Evolutionary conservation across 2,329 filamentous ascomycete genomes (phyloP).

Genomic region (Chrysosporium keratinophilum): DNA sequence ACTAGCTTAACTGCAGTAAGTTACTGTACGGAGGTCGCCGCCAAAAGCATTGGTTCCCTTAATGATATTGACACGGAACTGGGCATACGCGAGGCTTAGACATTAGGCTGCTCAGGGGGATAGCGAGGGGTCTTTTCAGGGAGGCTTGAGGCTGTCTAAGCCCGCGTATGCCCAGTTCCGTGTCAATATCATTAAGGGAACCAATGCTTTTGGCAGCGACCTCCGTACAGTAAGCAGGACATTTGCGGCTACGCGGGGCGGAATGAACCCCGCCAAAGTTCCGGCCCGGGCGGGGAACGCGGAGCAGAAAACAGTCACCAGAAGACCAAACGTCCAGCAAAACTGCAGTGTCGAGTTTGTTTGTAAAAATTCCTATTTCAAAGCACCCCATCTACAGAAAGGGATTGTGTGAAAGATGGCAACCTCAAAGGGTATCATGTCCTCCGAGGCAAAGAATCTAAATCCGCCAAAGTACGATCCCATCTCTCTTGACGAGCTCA

Average conservation of each 20-base stretch:
- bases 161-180: too few relatives aligned
- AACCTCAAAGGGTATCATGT: conserved; percentile 16
- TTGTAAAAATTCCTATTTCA: background rate
- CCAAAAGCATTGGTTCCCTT: too few relatives aligned
- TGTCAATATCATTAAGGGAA: too few relatives aligned
- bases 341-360: background rate
- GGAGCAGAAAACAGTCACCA: background rate
- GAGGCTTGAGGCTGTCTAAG: too few relatives aligned
- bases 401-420: conserved; percentile 5
- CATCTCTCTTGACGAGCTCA: conserved; percentile 69
- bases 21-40: too few relatives aligned
- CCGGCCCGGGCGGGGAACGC: background rate
- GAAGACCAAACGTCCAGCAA: background rate
- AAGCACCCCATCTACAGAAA: background rate
- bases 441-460: conserved; percentile 36
- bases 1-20: too few relatives aligned
- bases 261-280: background rate
- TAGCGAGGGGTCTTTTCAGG: too few relatives aligned
- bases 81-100: too few relatives aligned
- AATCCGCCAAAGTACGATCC: conserved; percentile 77
- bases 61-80: too few relatives aligned
- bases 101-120: too few relatives aligned
- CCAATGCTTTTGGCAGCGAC: too few relatives aligned
- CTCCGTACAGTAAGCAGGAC: too few relatives aligned
- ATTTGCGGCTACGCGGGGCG: background rate